Base-by-base conservation (phyloP, 2,329 filamentous ascomycete genomes). In the Talaromyces albobiverticillius region DNA sequence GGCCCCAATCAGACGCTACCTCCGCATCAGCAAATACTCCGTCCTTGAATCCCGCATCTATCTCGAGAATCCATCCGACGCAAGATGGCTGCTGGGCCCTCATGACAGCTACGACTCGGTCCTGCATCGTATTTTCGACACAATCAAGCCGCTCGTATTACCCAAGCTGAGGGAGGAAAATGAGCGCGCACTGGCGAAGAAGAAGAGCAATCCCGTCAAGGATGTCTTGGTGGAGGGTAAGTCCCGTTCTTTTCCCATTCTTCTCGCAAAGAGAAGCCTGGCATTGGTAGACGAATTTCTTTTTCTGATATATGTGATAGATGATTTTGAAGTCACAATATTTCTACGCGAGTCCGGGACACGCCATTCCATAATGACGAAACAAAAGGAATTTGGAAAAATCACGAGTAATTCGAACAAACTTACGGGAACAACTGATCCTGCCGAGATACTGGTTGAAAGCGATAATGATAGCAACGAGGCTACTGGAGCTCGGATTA, bases 21-120 rank as follows among this genome's bases (percentile, higher is more conserved):
- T 97, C 53, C 85, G 93, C 50, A 95, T 97, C 63, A 93, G 89
- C 53, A 92, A 93, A 68, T 89, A 90, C 71, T 96, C 93, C 4
- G 91, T 96, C 29, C 82, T 99, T n/a, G 94, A 99, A 79, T 91
- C 90, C 60, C 91, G 92, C 60, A 94, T 99, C 62, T 97, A 97
- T 72, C 84, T 96, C 45, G 93, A 97, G 60, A 92, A 93, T 63
- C 94, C 94, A 0, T 84, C 87, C 11, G 84, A 96, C 57, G 84
- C 85, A 22, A 83, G 90, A 60, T 86, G 87, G 66, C 96, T 95
- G 85, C 83, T 99, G 16, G 82, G 96, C 60, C 81, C 88, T 32
- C 84, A 86, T 60, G 79, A 91, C 62, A 85, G 89, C 3, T 82
- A 93, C 14, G 18, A 25, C 23, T 20, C 47, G 3, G 42, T 55